These are phyloP conservation scores for Penicillium angulare DNA, from an alignment of 495 filamentous ascomycete species.

Conservation along the genomic window DNA sequence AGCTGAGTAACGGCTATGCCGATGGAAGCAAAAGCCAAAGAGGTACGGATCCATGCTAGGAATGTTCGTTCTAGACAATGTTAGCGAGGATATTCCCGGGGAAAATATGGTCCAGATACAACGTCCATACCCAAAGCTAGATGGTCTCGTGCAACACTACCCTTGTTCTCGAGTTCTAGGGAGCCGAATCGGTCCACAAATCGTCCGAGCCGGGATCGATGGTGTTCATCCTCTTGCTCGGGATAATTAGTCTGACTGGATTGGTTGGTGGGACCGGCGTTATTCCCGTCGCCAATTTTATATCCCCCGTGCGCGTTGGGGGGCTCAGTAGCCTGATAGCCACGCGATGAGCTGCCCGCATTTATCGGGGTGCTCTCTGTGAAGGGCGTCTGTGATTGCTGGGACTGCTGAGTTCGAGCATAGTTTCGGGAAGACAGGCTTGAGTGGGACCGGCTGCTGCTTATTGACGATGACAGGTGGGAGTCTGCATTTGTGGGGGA, in stretches of 20 bases:
- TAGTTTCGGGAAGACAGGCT: conserved; percentile 20
- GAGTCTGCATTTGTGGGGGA: conserved; percentile 24
- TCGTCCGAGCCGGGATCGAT: conserved; percentile 49
- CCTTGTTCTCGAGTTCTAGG: conserved; percentile 94
- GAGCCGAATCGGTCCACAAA: conserved; percentile 69
- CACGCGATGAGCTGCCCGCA: conserved; percentile 20
- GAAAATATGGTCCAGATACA: background rate
- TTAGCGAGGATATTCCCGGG: conserved; percentile 18
- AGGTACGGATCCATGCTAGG: conserved; percentile 94
- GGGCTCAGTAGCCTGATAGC: conserved; percentile 37
- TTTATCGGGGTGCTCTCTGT: conserved; percentile 39
- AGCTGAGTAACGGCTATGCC: conserved; percentile 96
- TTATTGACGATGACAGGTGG: conserved; percentile 22
- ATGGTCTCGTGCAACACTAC: conserved; percentile 92
- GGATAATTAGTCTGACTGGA: background rate
- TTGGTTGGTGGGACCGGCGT: background rate
- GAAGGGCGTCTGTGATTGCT: conserved; percentile 9
- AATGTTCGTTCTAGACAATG: conserved; percentile 87
- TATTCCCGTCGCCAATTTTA: background rate
- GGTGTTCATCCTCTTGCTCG: conserved; percentile 9
- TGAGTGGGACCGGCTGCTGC: conserved; percentile 24
- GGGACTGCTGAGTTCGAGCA: conserved; percentile 5
- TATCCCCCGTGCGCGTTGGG: too few species aligned
- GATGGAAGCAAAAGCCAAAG: conserved; percentile 92
- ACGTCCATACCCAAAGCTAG: conserved; percentile 75